These are phyloP conservation scores for Fonsecaea nubica DNA, from an alignment of 2,329 filamentous ascomycete species.

Conservation along the genomic window DNA sequence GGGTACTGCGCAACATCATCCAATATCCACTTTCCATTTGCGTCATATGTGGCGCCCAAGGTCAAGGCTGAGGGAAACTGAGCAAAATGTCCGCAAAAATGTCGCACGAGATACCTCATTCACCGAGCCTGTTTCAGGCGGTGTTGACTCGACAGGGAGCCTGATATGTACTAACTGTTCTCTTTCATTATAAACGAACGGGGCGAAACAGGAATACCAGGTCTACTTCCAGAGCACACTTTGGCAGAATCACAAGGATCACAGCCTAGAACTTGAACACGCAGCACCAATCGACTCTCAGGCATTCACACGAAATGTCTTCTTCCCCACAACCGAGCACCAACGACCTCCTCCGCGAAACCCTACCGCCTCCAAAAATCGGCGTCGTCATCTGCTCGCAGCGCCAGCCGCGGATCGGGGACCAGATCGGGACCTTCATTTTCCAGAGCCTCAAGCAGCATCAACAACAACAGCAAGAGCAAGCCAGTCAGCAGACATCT, in stretches of 20 bases:
- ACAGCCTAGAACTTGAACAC: background rate
- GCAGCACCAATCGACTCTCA: background rate
- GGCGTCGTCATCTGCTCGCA: slow-evolving; percentile 48
- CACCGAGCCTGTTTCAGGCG: too few species aligned
- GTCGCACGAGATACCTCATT: too few species aligned
- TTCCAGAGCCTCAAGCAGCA: slow-evolving; percentile 38
- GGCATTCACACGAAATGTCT: background rate
- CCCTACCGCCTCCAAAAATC: slow-evolving; percentile 36
- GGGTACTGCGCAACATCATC: slow-evolving; percentile 23
- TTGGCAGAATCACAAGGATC: background rate
- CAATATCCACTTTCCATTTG: slow-evolving; percentile 14
- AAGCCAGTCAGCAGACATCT: background rate
- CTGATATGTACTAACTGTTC: too few species aligned
- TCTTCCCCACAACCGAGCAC: background rate
- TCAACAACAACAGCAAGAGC: slow-evolving; percentile 2
- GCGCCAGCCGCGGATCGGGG: slow-evolving; percentile 47
- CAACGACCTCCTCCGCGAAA: slow-evolving; percentile 12
- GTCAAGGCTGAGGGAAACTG: too few species aligned
- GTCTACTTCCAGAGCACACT: too few species aligned
- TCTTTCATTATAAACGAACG: too few species aligned
- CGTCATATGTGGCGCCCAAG: too few species aligned
- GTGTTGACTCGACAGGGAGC: too few species aligned
- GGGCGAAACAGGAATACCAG: too few species aligned
- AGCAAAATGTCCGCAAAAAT: too few species aligned
- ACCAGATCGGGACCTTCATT: slow-evolving; percentile 46